phyloP scores from a whole-genome alignment of 2,329 filamentous ascomycete genomes.

The Neonectria sp. region DNA sequence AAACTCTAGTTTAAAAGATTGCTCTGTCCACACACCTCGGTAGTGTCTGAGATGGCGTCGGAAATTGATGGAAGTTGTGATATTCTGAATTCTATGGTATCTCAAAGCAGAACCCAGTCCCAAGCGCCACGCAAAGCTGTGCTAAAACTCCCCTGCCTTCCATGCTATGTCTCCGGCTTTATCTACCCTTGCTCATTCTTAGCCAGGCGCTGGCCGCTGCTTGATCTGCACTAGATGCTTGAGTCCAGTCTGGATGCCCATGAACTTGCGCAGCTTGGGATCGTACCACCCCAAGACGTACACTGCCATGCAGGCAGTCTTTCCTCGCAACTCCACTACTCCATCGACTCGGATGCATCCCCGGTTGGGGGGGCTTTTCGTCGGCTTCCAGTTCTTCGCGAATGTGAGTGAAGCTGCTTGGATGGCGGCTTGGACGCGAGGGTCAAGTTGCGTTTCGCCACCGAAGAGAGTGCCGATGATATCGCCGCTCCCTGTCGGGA shows the following conservation, averaged over 20 bases:
- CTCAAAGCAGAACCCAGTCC: constrained; percentile 43
- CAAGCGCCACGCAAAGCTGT: constrained; percentile 48
- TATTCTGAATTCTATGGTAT: constrained; percentile 48
- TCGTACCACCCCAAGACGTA: constrained; percentile 70
- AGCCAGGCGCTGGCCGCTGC: constrained; percentile 53
- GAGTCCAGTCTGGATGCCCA: constrained; percentile 58
- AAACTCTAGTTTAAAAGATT: neutral
- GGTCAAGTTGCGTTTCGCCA: constrained; percentile 53
- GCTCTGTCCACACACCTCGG: too few relatives aligned
- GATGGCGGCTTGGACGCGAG: constrained; percentile 51
- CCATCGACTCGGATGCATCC: constrained; percentile 69
- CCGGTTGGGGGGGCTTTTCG: constrained; percentile 60
- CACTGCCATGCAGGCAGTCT: constrained; percentile 63
- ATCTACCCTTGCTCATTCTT: constrained; percentile 1
- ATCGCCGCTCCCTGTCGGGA: constrained; percentile 45
- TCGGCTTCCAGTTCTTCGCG: constrained; percentile 62
- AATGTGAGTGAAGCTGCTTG: constrained; percentile 55
- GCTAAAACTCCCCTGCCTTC: constrained; percentile 25
- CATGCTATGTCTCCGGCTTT: constrained; percentile 9
- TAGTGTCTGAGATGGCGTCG: neutral
- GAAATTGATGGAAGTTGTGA: constrained; percentile 30
- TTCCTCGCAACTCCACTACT: constrained; percentile 66
- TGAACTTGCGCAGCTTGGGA: constrained; percentile 66
- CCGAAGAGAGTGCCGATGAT: constrained; percentile 47
- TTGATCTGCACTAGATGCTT: constrained; percentile 61